A percentile compares a stretch with the other conserved stretches of the same genome.
phyloP scores from a whole-genome alignment of 257 asterid genomes.

The Parsonsia alboflavescens region DNA sequence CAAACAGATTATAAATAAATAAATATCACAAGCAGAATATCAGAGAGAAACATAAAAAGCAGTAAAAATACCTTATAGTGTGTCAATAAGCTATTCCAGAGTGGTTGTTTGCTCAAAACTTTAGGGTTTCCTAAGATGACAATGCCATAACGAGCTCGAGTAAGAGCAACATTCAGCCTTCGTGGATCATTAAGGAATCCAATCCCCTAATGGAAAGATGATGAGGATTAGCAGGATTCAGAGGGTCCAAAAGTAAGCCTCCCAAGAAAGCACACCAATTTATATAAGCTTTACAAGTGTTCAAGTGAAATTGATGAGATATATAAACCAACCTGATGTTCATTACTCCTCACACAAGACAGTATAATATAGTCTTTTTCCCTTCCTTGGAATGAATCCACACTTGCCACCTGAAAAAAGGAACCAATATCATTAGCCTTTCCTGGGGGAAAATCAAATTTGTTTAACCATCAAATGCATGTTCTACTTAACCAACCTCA shows the following conservation, averaged over 20 bases:
- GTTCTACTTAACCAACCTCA: constrained; percentile 48
- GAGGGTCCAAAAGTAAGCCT: too few relatives aligned
- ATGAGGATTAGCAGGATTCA: not conserved
- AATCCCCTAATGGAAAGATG: constrained; percentile 56
- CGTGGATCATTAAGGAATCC: constrained; percentile 99
- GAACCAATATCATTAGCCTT: constrained; percentile 12
- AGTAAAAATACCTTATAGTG: constrained; percentile 75
- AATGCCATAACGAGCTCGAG: constrained; percentile 99
- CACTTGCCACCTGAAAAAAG: constrained; percentile 87
- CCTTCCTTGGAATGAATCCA: constrained; percentile 97
- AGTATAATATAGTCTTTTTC: constrained; percentile 92
- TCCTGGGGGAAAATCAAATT: not conserved
- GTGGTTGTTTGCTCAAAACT: constrained; percentile 92
- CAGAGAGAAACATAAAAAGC: not conserved
- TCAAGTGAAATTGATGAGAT: not conserved
- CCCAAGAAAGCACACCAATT: not conserved
- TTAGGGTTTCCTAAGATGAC: constrained; percentile 96
- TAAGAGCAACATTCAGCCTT: constrained; percentile 95
- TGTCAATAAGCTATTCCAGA: constrained; percentile 90
- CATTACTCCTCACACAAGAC: constrained; percentile 98
- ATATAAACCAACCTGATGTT: constrained; percentile 71
- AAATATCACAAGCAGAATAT: not conserved
- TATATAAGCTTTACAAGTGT: not conserved
- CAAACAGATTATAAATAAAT: not conserved
- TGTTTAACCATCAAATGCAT: constrained; percentile 3